Conservation (phyloP, 352 stramenopile species). For the Pythium vanterpoolii region DNA sequence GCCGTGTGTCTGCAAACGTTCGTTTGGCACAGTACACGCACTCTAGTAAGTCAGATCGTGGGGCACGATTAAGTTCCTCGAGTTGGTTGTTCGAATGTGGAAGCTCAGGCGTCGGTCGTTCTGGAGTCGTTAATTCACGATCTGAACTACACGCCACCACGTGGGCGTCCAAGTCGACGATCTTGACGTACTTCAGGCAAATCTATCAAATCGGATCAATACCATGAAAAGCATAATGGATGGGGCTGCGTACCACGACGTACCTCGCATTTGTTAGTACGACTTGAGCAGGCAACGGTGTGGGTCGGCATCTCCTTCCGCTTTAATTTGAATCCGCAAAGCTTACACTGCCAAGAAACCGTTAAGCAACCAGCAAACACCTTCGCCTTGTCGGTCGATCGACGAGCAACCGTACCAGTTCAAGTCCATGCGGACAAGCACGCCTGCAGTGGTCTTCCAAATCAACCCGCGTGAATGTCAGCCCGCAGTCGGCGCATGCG, state of each 20-base stretch:
- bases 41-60: slow-evolving; percentile 11
- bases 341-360: slow-evolving; percentile 26
- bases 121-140: not conserved
- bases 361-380: not conserved
- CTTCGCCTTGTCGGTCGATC: not conserved
- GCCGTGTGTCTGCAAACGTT: slow-evolving; percentile 21
- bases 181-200: slow-evolving; percentile 48
- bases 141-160: slow-evolving; percentile 9
- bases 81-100: slow-evolving; percentile 8
- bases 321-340: slow-evolving; percentile 55
- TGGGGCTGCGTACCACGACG: not conserved
- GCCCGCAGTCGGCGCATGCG: slow-evolving; percentile 30
- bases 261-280: slow-evolving; percentile 57
- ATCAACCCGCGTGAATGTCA: slow-evolving; percentile 25
- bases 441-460: slow-evolving; percentile 23
- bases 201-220: slow-evolving; percentile 14
- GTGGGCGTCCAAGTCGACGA: slow-evolving; percentile 33
- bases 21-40: slow-evolving; percentile 47
- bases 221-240: not conserved
- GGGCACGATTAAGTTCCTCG: not conserved
- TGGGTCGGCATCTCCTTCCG: slow-evolving; percentile 37
- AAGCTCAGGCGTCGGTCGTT: too few species aligned
- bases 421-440: slow-evolving; percentile 25
- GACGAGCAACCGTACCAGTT: slow-evolving; percentile 21
- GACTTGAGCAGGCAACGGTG: slow-evolving; percentile 37